A percentile compares a stretch with the other conserved stretches of the same genome.
phyloP scores from a whole-genome alignment of 371 early-diverging fungal genomes.

The Apophysomyces sp. region DNA sequence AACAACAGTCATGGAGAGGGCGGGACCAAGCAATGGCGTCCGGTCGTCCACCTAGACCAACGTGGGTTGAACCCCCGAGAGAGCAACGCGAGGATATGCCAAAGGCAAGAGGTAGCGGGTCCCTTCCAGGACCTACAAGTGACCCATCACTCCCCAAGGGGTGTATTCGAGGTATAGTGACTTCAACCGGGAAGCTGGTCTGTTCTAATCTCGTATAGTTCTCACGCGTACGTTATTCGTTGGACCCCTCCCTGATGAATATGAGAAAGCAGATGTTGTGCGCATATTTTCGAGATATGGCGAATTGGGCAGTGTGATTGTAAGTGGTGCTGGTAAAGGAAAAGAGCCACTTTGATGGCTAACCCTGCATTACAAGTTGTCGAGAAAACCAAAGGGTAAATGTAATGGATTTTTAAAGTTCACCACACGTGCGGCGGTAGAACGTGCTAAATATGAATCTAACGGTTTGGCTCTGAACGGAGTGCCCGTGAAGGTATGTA shows the following conservation, averaged over 20 bases:
- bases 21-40: not conserved
- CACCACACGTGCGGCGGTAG: slow-evolving; percentile 23
- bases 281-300: slow-evolving; percentile 37
- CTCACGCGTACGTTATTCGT: slow-evolving; percentile 49
- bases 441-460: slow-evolving; percentile 30
- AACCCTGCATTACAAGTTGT: not conserved
- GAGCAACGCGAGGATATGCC: not conserved
- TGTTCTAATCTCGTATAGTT: no score
- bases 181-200: no score
- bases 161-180: slow-evolving; percentile 36
- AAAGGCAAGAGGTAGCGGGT: not conserved
- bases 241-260: slow-evolving; percentile 43
- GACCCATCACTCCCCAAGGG: slow-evolving; percentile 37
- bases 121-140: slow-evolving; percentile 19
- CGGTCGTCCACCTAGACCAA: not conserved
- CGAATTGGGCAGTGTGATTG: slow-evolving; percentile 42
- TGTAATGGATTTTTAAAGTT: slow-evolving; percentile 46
- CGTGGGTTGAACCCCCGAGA: not conserved
- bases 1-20: not conserved
- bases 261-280: slow-evolving; percentile 32
- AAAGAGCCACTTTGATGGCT: not conserved
- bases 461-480: slow-evolving; percentile 20
- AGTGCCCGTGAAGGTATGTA: slow-evolving; percentile 29
- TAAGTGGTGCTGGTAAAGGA: slow-evolving; percentile 20
- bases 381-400: slow-evolving; percentile 24